Evolutionary conservation across 2,329 filamentous ascomycete species (phyloP), one percentile per base, ranked within the genome.

Genomic region (Sclerotinia minor): DNA sequence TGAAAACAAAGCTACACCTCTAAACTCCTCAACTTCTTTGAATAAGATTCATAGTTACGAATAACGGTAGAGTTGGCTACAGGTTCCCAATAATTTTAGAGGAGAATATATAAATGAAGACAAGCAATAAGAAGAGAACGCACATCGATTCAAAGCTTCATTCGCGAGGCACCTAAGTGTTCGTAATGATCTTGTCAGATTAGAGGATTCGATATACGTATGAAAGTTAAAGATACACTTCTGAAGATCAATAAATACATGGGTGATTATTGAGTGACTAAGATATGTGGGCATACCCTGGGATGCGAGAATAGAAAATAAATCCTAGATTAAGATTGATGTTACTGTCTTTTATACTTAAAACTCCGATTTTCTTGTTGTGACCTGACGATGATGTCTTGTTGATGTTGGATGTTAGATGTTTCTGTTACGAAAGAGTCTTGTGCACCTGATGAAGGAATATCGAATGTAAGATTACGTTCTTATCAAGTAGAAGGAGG

Each of bases 401-500:
- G 7, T 49, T 3, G 24, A 35, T 7, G 8, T 49, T 60, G 3
- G 4, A 35, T 21, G 8, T 49, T 13, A 60, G 58, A 49, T 32
- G 35, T 19, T 24, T 58, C 7, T 0, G 17, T 26, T 44, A 24
- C 13, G n/a, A 19, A 49, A n/a, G 7, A 49, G 11, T 26, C 9
- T 47, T 45, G 15, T 49, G 5, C 29, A 29, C 29, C 3, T 29
- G 5, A 26, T 15, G 44, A 45, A n/a, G 44, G 4, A 59, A 21
- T 45, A 29, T 29, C 29, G 29, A 29, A 29, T 29, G 29, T 29
- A 29, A 29, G 29, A 29, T 29, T 15, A n/a, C 13, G 41, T 59
- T 41, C 55, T 59, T 47, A 59, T 59, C 26, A 47, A 59, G 29
- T 26, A 59, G 41, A 26, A 17, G 50, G 17, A 19, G 57, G 32